phyloP scores from a whole-genome alignment of 208 protist genomes.

The Trypanosomatidae sp. region DNA sequence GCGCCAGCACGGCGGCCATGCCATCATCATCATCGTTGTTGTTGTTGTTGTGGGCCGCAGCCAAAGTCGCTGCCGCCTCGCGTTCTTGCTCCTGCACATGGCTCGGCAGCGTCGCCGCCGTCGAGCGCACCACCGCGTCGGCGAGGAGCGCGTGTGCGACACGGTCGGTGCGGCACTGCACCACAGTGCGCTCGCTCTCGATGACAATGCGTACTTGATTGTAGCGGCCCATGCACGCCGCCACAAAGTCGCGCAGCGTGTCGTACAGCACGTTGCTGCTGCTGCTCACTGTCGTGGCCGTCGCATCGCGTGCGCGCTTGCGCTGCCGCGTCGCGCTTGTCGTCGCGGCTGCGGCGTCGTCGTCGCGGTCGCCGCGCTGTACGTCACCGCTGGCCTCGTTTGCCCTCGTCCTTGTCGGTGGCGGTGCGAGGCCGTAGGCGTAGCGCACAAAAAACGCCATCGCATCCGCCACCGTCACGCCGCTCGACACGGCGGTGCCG shows the following conservation, averaged over 20 bases:
- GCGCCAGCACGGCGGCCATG: background rate
- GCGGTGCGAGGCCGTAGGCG: constrained; percentile 74
- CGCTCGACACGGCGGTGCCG: constrained; percentile 93
- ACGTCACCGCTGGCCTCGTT: background rate
- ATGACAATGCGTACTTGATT: constrained; percentile 67
- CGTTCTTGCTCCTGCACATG: too few relatives aligned
- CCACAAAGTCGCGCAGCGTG: constrained; percentile 37
- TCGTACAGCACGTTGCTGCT: background rate
- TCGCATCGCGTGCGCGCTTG: too few relatives aligned
- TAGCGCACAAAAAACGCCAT: constrained; percentile 69
- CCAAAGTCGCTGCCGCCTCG: too few relatives aligned
- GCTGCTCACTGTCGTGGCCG: too few relatives aligned
- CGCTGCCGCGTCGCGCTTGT: too few relatives aligned
- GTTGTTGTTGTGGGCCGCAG: too few relatives aligned
- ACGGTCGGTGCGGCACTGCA: constrained; percentile 48
- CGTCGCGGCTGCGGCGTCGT: too few relatives aligned
- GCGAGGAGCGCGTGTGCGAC: constrained; percentile 28
- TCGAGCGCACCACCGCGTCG: constrained; percentile 37
- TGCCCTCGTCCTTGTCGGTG: background rate
- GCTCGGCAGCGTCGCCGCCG: constrained; percentile 20
- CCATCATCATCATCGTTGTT: too few relatives aligned
- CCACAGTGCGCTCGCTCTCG: constrained; percentile 29
- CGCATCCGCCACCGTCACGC: constrained; percentile 83
- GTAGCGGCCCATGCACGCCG: constrained; percentile 61
- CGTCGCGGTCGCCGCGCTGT: background rate